phyloP scores from a whole-genome alignment of 2,329 filamentous ascomycete genomes.

The Arthrobotrys musiformis region DNA sequence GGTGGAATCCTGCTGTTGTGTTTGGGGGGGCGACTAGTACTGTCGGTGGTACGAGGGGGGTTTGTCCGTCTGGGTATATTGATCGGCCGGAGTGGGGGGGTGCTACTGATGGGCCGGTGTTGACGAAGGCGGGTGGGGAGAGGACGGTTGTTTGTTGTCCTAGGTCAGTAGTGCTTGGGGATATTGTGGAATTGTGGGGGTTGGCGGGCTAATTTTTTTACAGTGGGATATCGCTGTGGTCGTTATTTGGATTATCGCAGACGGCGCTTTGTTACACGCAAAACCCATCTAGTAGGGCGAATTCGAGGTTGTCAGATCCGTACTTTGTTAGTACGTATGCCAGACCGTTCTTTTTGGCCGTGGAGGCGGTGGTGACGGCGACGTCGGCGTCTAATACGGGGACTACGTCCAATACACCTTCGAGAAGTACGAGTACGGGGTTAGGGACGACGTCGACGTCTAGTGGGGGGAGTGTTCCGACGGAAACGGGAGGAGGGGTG shows the following conservation, averaged over 20 bases:
- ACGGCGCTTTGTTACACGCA: slow-evolving; percentile 43
- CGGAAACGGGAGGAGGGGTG: slow-evolving; percentile 3
- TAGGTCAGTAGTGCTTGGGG: slow-evolving; percentile 2
- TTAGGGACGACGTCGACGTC: slow-evolving; percentile 2
- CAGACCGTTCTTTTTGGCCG: slow-evolving; percentile 40
- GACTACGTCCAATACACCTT: background rate
- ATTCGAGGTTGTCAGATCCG: background rate
- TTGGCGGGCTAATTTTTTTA: background rate
- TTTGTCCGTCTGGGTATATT: slow-evolving; percentile 40
- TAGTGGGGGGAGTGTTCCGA: background rate
- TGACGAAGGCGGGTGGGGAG: background rate
- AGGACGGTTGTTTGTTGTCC: slow-evolving; percentile 44
- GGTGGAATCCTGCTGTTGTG: slow-evolving; percentile 7
- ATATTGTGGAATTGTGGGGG: too few species aligned
- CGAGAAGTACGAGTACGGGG: background rate
- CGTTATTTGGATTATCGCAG: slow-evolving; percentile 8
- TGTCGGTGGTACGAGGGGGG: background rate
- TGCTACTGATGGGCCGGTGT: background rate
- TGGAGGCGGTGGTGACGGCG: slow-evolving; percentile 10
- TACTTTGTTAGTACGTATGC: slow-evolving; percentile 41
- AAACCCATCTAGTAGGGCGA: background rate
- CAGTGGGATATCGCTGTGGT: slow-evolving; percentile 40
- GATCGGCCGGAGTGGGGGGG: slow-evolving; percentile 25
- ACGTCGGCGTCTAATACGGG: background rate
- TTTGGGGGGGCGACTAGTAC: slow-evolving; percentile 6